Evolutionary conservation across 768 basidiomycete genomes (phyloP).

Genomic region (Kwoniella heveanensis): DNA sequence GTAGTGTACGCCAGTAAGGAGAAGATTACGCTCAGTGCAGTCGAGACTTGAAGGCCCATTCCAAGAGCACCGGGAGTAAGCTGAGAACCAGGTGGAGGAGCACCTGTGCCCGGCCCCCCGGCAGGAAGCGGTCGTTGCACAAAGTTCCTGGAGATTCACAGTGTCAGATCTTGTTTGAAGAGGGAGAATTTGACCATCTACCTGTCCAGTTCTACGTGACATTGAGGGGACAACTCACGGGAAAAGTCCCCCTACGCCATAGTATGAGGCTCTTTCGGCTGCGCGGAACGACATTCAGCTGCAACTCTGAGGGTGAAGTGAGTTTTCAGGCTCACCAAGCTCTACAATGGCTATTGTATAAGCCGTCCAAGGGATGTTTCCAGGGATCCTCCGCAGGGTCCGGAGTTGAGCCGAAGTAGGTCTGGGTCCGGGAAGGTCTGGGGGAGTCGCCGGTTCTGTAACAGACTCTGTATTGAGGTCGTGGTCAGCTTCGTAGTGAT

Average conservation of each 20-base stretch:
- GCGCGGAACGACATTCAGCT: no score
- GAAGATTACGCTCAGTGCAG: constrained; percentile 36
- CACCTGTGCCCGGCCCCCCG: constrained; percentile 41
- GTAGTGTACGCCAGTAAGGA: constrained; percentile 42
- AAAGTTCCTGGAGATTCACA: constrained; percentile 37
- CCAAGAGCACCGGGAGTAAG: constrained; percentile 28
- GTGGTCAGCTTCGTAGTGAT: no score
- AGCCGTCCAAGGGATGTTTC: constrained; percentile 23
- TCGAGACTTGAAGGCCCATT: constrained; percentile 26
- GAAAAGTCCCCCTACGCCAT: constrained; percentile 37
- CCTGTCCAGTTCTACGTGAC: no score
- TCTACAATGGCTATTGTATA: constrained; percentile 25
- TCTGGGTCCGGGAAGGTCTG: constrained; percentile 7
- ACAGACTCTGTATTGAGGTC: no score
- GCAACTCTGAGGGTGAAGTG: no score
- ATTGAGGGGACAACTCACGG: constrained; percentile 8
- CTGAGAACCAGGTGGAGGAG: constrained; percentile 22
- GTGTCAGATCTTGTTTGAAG: no score
- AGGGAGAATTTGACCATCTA: no score
- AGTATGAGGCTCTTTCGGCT: constrained; percentile 44
- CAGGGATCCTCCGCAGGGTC: constrained; percentile 15
- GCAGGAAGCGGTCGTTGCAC: constrained; percentile 37
- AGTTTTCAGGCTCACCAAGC: constrained; percentile 28
- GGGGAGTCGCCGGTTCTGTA: not conserved
- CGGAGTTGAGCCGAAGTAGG: constrained; percentile 13